These are phyloP conservation scores for Dactylellina drechsleri DNA, from an alignment of 2,329 filamentous ascomycete species.

Conservation along the genomic window DNA sequence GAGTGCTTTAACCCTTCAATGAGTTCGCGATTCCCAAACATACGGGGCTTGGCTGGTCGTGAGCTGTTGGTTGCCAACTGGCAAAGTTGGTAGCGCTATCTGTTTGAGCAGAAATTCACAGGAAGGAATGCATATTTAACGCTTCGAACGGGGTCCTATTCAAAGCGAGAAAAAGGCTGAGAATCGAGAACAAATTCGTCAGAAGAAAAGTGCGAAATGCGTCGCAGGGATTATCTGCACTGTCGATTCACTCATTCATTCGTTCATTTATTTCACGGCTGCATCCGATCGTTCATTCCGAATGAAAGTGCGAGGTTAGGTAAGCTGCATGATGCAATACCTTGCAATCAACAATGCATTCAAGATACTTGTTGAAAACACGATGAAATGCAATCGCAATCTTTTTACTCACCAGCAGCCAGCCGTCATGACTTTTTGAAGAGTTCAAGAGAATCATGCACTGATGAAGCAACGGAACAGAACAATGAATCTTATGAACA, in stretches of 20 bases:
- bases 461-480: too few species aligned
- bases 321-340: constrained; percentile 48
- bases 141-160: too few species aligned
- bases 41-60: too few species aligned
- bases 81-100: too few species aligned
- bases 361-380: not conserved
- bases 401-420: not conserved
- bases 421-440: not conserved
- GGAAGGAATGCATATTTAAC: too few species aligned
- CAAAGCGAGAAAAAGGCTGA: not conserved
- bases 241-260: constrained; percentile 11
- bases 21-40: too few species aligned
- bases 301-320: constrained; percentile 15
- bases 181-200: constrained; percentile 26
- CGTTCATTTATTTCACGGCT: constrained; percentile 33
- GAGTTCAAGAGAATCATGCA: too few species aligned
- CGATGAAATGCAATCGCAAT: not conserved
- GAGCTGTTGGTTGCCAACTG: too few species aligned
- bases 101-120: too few species aligned
- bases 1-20: too few species aligned
- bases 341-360: constrained; percentile 5
- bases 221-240: constrained; percentile 42
- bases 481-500: too few species aligned
- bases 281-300: constrained; percentile 7
- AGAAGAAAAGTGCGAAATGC: constrained; percentile 31